Conservation (phyloP, 106 monocot species). For the Dendrobium huoshanense region DNA sequence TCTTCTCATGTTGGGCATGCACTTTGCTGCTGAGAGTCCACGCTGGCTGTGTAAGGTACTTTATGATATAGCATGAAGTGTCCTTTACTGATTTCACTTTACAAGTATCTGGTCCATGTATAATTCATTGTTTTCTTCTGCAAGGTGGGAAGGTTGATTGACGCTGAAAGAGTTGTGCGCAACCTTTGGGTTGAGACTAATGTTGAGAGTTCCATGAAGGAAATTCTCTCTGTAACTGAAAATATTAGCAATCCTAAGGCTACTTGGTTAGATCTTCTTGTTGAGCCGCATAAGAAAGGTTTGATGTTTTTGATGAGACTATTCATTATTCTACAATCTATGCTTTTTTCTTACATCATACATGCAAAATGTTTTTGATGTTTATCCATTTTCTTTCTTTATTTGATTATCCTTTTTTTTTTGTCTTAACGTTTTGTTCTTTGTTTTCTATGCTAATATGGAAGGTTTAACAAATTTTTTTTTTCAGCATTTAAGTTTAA, state of each 20-base stretch:
- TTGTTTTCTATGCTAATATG: background rate
- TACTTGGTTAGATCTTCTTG: conserved; percentile 64
- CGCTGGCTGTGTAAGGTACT: conserved; percentile 90
- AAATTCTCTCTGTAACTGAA: conserved; percentile 58
- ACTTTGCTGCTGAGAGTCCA: conserved; percentile 90
- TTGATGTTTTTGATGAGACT: background rate
- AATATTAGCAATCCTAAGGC: conserved; percentile 12
- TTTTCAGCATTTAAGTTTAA: background rate
- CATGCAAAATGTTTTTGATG: background rate
- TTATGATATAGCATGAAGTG: background rate
- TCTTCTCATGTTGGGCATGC: conserved; percentile 72
- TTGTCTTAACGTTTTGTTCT: background rate
- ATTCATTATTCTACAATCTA: background rate
- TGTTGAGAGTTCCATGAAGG: conserved; percentile 62
- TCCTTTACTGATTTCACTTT: background rate
- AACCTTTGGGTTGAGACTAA: conserved; percentile 53
- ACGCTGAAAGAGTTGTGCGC: conserved; percentile 49
- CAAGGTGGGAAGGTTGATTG: conserved; percentile 64
- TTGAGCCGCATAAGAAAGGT: conserved; percentile 72
- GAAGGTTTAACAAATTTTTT: background rate
- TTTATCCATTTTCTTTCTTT: conserved; percentile 2
- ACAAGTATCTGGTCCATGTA: background rate
- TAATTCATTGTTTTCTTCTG: conserved; percentile 1
- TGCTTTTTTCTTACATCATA: background rate
- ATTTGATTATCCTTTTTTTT: background rate